Evolutionary conservation across 1,284 basidiomycete species (phyloP).

Genomic region (Malassezia caprae): DNA sequence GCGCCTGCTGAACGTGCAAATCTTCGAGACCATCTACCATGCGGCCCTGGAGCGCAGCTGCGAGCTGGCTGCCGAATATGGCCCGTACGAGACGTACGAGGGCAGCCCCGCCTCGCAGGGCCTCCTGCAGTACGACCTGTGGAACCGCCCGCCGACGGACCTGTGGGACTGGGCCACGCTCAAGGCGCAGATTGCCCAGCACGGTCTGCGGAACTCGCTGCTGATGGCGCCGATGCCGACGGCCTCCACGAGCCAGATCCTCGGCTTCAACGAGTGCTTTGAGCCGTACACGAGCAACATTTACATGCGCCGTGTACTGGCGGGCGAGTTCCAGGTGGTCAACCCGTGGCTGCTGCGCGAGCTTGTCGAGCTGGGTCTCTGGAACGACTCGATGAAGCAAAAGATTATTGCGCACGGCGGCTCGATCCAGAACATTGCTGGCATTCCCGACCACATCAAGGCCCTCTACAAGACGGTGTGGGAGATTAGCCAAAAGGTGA

Average conservation of each 20-base stretch:
- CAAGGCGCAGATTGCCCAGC: conserved; percentile 76
- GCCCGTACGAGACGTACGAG: conserved; percentile 81
- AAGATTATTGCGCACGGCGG: conserved; percentile 93
- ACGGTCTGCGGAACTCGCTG: conserved; percentile 87
- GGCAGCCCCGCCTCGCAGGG: conserved; percentile 84
- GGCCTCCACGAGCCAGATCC: conserved; percentile 93
- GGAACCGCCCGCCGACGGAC: conserved; percentile 82
- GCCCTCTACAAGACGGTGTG: conserved; percentile 97
- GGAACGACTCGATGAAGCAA: conserved; percentile 99
- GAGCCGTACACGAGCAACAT: conserved; percentile 96
- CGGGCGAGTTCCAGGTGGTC: conserved; percentile 98
- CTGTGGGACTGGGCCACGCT: conserved; percentile 90
- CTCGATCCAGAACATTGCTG: conserved; percentile 62
- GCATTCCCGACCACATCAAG: conserved; percentile 52
- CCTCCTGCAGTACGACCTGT: conserved; percentile 85
- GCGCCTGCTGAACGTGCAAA: conserved; percentile 79
- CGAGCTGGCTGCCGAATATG: conserved; percentile 72
- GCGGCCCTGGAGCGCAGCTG: conserved; percentile 82
- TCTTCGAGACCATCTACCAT: conserved; percentile 99
- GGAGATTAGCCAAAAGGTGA: conserved; percentile 98
- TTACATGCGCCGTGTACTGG: conserved; percentile 96
- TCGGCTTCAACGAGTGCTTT: conserved; percentile 98
- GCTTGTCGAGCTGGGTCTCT: conserved; percentile 85
- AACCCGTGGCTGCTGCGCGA: conserved; percentile 97
- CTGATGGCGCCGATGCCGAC: conserved; percentile 96